Percentiles rank a stretch among this genome's conserved stretches.
Evolutionary conservation across 257 asterid genomes (phyloP).

Genomic region (Solanum okadae): DNA sequence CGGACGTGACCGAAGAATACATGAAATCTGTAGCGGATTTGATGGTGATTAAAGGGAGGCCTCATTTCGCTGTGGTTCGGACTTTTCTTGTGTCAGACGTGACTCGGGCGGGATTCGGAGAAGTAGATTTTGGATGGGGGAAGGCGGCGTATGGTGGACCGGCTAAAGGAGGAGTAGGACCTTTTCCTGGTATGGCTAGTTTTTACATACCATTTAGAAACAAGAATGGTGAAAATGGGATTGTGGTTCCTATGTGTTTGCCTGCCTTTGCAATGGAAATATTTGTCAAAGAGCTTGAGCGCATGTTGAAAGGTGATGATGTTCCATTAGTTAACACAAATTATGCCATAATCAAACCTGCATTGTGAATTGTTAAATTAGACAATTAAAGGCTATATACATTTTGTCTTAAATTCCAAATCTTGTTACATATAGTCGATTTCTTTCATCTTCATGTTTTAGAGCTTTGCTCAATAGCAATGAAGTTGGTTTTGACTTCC

Average conservation of each 20-base stretch:
- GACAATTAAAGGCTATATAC: no score
- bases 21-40: constrained; percentile 26
- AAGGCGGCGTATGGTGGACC: constrained; percentile 42
- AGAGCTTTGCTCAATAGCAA: no score
- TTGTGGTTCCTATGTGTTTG: constrained; percentile 43
- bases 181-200: constrained; percentile 38
- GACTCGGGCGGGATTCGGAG: constrained; percentile 31
- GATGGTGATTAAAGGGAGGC: constrained; percentile 22
- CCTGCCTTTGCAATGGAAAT: constrained; percentile 45
- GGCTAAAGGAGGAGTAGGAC: constrained; percentile 48
- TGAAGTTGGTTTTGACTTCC: no score
- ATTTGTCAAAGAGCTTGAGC: constrained; percentile 31
- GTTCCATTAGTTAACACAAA: background rate
- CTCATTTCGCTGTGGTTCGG: constrained; percentile 22
- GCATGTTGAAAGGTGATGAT: constrained; percentile 17
- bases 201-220: constrained; percentile 35
- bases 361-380: constrained; percentile 10
- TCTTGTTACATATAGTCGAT: background rate
- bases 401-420: background rate
- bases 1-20: constrained; percentile 17
- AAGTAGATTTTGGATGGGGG: constrained; percentile 70
- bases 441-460: no score
- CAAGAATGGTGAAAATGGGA: constrained; percentile 42
- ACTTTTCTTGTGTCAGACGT: constrained; percentile 40
- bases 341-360: constrained; percentile 11